Percentiles rank a stretch among this genome's conserved stretches.
phyloP scores from a whole-genome alignment of 169 alveolate genomes.

The Plasmodium berghei region DNA sequence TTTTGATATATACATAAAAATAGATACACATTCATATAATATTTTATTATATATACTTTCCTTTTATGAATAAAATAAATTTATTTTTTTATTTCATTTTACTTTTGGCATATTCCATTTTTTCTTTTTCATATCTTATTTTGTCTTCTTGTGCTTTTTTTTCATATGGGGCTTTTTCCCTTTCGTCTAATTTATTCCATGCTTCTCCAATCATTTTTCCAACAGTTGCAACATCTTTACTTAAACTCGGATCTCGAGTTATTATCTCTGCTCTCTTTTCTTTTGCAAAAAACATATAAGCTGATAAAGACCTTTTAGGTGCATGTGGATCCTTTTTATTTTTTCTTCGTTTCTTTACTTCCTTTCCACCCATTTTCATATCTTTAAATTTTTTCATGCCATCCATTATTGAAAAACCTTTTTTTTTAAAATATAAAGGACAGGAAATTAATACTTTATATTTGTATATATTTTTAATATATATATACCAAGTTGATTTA shows the following conservation, averaged over 20 bases:
- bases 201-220: constrained; percentile 93
- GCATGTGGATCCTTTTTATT: constrained; percentile 91
- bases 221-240: constrained; percentile 91
- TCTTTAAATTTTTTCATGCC: constrained; percentile 74
- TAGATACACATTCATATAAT: background rate
- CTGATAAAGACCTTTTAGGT: constrained; percentile 91
- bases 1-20: background rate
- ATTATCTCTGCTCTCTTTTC: constrained; percentile 90
- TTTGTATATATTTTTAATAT: background rate
- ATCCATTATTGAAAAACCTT: constrained; percentile 23
- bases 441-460: no score
- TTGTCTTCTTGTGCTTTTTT: constrained; percentile 91
- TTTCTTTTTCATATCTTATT: constrained; percentile 90
- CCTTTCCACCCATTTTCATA: constrained; percentile 68
- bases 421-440: no score
- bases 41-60: background rate
- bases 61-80: background rate
- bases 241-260: constrained; percentile 87
- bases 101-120: constrained; percentile 82
- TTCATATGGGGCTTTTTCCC: constrained; percentile 91
- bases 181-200: constrained; percentile 90
- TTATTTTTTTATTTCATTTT: constrained; percentile 43
- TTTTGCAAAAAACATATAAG: constrained; percentile 92
- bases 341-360: constrained; percentile 78
- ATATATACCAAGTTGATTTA: no score